Conservation (phyloP, 176 grass and related monocot genomes). For the Musa acuminata region DNA sequence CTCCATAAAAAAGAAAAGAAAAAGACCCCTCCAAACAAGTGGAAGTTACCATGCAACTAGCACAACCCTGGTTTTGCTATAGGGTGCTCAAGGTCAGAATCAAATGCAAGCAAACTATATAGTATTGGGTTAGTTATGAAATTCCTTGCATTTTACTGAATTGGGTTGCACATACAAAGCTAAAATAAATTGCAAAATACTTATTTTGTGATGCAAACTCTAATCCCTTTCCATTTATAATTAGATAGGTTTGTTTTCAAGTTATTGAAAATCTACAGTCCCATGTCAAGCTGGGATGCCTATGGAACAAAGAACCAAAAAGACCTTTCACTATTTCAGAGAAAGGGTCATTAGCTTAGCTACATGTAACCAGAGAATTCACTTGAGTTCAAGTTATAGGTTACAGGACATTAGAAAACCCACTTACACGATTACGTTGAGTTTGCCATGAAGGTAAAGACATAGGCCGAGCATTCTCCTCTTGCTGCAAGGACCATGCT, state of each 20-base stretch:
- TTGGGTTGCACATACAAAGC: not conserved
- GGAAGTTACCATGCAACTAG: too few relatives aligned
- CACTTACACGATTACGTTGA: constrained; percentile 41
- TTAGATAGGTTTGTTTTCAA: too few relatives aligned
- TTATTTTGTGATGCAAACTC: too few relatives aligned
- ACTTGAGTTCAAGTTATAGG: constrained; percentile 20
- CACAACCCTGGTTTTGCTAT: too few relatives aligned
- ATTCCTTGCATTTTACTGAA: not conserved
- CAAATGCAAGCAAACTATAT: not conserved
- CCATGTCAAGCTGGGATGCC: not conserved
- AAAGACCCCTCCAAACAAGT: too few relatives aligned
- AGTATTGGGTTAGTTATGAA: not conserved
- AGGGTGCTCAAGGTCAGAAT: too few relatives aligned
- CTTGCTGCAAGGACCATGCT: constrained; percentile 72
- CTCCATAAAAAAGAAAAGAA: too few relatives aligned
- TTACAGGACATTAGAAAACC: constrained; percentile 10
- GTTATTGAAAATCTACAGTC: not conserved
- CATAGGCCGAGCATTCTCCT: constrained; percentile 36
- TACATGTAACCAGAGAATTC: constrained; percentile 4
- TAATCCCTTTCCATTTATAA: too few relatives aligned
- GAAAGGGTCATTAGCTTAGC: not conserved
- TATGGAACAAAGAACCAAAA: not conserved
- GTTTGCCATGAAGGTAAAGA: constrained; percentile 25
- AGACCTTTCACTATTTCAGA: not conserved
- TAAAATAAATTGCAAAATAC: too few relatives aligned